phyloP scores from a whole-genome alignment of 768 basidiomycete genomes.

The Termitomyces sp. region DNA sequence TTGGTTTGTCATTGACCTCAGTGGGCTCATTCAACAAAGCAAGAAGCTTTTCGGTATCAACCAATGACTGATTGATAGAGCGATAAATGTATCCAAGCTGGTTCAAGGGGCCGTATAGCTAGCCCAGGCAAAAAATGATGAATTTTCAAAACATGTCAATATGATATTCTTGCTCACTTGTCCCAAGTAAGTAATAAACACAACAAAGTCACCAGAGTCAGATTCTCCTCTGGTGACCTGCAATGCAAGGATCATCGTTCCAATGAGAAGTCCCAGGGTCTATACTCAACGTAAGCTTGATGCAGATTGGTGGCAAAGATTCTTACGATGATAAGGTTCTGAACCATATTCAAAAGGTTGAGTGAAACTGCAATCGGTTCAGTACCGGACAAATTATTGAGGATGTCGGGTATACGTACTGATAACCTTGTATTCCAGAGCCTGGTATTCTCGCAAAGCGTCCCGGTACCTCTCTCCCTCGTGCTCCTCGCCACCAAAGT shows the following conservation, averaged over 20 bases:
- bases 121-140: conserved; percentile 9
- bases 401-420: conserved; percentile 38
- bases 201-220: conserved; percentile 62
- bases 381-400: neutral
- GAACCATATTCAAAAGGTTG: conserved; percentile 73
- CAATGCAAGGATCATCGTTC: conserved; percentile 74
- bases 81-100: conserved; percentile 81
- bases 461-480: conserved; percentile 70
- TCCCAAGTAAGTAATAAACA: conserved; percentile 80
- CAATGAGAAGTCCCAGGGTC: conserved; percentile 79
- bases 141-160: neutral
- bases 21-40: conserved; percentile 78
- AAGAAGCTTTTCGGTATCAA: conserved; percentile 84
- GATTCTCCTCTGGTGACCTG: conserved; percentile 58
- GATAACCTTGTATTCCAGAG: conserved; percentile 70
- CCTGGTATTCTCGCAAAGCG: conserved; percentile 74
- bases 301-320: neutral
- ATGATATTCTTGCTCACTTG: conserved; percentile 46
- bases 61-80: conserved; percentile 69
- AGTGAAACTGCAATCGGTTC: conserved; percentile 48
- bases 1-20: conserved; percentile 80
- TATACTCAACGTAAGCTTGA: conserved; percentile 25
- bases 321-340: conserved; percentile 79
- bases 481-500: conserved; percentile 84
- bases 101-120: conserved; percentile 75